Evolutionary conservation across 2,329 filamentous ascomycete genomes (phyloP), one percentile per base, ranked within the genome.

Genomic region (Diaporthe vexans): DNA sequence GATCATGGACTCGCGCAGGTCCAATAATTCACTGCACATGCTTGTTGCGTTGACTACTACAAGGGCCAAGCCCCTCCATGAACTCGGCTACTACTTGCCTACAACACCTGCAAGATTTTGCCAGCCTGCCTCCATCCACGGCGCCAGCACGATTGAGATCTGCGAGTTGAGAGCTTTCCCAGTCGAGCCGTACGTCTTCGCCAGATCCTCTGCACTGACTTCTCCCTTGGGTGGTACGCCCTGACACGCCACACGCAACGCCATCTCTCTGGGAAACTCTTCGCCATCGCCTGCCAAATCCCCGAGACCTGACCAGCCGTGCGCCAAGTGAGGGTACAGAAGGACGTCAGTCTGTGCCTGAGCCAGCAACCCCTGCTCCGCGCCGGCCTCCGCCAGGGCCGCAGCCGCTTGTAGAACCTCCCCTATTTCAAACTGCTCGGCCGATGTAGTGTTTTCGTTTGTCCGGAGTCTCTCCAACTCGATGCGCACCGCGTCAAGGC

Each of bases 291-390:
- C 89, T 0, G 88, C 89, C 0, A 89, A 82, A 51, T 91, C 88
- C 0, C 94, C 91, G 33, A 98, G 86, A 68, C 93, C 88, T 56
- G 91, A 89, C 97, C 97, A 99, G 0, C 95, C 94, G 70, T 94
- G 90, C 0, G 95, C 91, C 74, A 95, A 89, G 74, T 92, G 88
- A 0, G 97, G 97, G 65, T 94, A 90, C 29, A 98, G 88, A 90
- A 98, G 93, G 24, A 98, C 90, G 72, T 95, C 92, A 21, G 88
- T 90, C 79, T 94, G 92, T 0, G 94, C 90, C 83, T 97, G 93
- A 1, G 88, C 86, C 48, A 91, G 81, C 57, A 89, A 84, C 71
- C 89, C 86, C 67, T 88, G 83, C 51, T 89, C 85, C 1, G 85
- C 83, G 26, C 85, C 83, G 37, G 84, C 83, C 46, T 88, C 84